Evolutionary conservation across 306 rosid species (phyloP), one percentile per base, ranked within the genome.

Genomic region (Fragaria vesca): DNA sequence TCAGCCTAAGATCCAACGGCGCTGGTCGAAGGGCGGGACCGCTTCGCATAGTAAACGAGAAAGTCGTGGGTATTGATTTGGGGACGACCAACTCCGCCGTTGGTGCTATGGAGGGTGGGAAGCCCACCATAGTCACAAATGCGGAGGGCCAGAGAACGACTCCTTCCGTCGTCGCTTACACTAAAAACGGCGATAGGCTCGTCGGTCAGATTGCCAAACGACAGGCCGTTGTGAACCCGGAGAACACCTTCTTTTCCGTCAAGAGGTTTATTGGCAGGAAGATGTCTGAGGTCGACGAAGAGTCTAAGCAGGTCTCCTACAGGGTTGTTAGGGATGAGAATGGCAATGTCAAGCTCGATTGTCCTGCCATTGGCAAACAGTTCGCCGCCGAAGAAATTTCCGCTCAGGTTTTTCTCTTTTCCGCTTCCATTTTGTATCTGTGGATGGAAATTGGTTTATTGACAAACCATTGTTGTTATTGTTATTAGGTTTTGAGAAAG

Each of bases 131-230:
- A 61, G 90, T 93, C 0, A 88, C 96, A 13, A 93, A 93, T 81
- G 96, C 96, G 0, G 97, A 93, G 85, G 97, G 97, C 0, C 97
- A 93, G 85, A 73, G 97, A 61, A 93, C 96, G 15, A 93, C 96
- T 3, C 97, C 97, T 0, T 93, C 97, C 1, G 97, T 93, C n/a
- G 97, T 93, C n/a, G 97, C 97, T 0, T 93, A 93, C 75, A 91
- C 97, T 0, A 93, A 91, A 87, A 89, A 24, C 77, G 97, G 96
- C 21, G 97, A 93, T 40, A 86, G 97, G 79, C 86, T 93, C 3
- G 97, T 93, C 0, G 97, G 97, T 17, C 96, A 93, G 84, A 93
- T 93, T 63, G 97, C 97, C 2, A 93, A 93, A 85, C 89, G 97
- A 1, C 97, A 93, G 85, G 97, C 97, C 1, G 97, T 93, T 0